Conservation (phyloP, 768 basidiomycete species). For the Agaricus sinodeliciosus region DNA sequence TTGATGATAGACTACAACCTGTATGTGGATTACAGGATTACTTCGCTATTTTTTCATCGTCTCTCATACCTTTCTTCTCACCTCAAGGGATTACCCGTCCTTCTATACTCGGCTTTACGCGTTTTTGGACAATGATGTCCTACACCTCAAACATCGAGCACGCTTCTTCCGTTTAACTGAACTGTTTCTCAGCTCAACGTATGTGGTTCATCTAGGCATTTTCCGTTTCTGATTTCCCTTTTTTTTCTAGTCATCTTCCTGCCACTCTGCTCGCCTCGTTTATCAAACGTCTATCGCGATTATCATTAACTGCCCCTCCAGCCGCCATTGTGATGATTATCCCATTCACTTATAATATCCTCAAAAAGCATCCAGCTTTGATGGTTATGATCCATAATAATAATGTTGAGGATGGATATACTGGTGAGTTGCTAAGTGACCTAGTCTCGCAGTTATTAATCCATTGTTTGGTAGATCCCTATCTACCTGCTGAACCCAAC, state of each 20-base stretch:
- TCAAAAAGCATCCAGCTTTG: conserved; percentile 85
- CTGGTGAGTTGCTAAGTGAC: conserved; percentile 21
- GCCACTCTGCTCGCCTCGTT: conserved; percentile 91
- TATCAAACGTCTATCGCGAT: conserved; percentile 81
- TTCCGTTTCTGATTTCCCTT: not conserved
- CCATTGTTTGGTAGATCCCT: conserved; percentile 47
- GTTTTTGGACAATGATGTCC: conserved; percentile 79
- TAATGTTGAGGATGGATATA: conserved; percentile 27
- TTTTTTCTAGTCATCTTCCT: conserved; percentile 61
- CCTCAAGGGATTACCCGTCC: conserved; percentile 81
- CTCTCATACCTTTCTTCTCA: conserved; percentile 6
- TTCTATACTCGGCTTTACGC: conserved; percentile 92
- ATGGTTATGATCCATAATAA: conserved; percentile 89
- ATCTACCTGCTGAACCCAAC: conserved; percentile 55
- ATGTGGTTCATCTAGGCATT: conserved; percentile 22
- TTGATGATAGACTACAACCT: conserved; percentile 92
- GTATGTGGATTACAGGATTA: conserved; percentile 29
- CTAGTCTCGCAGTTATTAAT: not conserved
- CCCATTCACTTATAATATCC: conserved; percentile 90
- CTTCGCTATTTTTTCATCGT: not conserved
- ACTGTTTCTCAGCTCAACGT: conserved; percentile 90
- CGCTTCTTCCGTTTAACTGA: conserved; percentile 93
- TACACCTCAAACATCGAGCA: conserved; percentile 90
- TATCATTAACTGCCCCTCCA: conserved; percentile 82
- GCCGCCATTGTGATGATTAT: conserved; percentile 87